These are phyloP conservation scores for Zymoseptoria pseudotritici DNA, from an alignment of 2,329 filamentous ascomycete species.

Conservation along the genomic window DNA sequence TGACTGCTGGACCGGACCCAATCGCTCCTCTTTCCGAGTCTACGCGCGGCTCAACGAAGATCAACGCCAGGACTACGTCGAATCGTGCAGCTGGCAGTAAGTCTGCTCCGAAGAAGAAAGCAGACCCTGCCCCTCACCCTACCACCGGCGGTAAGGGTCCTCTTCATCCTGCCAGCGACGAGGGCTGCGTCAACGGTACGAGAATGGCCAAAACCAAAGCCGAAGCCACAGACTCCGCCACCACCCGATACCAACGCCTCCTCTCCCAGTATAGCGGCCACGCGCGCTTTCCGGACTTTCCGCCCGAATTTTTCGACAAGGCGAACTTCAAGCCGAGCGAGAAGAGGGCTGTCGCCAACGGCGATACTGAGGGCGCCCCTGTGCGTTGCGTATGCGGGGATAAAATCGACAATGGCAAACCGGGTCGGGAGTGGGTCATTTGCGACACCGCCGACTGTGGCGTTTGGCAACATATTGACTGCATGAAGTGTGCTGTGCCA, in stretches of 20 bases:
- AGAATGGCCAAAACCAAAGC: slow-evolving; percentile 12
- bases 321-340: slow-evolving; percentile 15
- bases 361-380: slow-evolving; percentile 6
- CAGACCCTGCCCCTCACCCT: neutral
- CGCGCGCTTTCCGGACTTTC: slow-evolving; percentile 12
- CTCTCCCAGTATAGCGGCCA: slow-evolving; percentile 3
- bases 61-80: neutral
- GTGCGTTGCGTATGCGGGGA: slow-evolving; percentile 26
- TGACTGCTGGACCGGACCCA: neutral
- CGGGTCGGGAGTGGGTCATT: slow-evolving; percentile 13
- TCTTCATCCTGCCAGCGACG: neutral
- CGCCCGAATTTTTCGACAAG: slow-evolving; percentile 22
- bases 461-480: slow-evolving; percentile 26
- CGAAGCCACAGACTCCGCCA: slow-evolving; percentile 16
- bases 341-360: neutral
- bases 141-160: neutral
- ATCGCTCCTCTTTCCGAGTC: neutral
- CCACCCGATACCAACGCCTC: slow-evolving; percentile 12
- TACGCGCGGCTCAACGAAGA: neutral
- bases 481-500: slow-evolving; percentile 17
- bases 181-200: slow-evolving; percentile 11
- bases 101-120: neutral
- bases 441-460: slow-evolving; percentile 18
- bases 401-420: slow-evolving; percentile 9
- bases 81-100: neutral